Evolutionary conservation across 345 rosid species (phyloP).

Genomic region (Sisymbrium irio): DNA sequence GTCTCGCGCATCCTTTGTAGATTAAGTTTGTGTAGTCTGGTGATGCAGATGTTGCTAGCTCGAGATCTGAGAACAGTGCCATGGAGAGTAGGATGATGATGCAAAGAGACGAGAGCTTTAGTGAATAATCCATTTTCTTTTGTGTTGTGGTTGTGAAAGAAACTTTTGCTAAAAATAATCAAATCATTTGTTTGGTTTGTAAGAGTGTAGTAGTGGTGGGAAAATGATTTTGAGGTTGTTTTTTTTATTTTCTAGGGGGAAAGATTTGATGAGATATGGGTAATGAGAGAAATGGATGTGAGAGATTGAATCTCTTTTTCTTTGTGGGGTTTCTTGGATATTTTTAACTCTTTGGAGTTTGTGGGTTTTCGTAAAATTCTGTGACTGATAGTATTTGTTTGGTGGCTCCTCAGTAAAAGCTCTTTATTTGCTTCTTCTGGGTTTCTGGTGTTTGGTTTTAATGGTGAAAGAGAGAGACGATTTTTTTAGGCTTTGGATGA

Average conservation of each 20-base stretch:
- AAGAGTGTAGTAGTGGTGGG: conserved; percentile 24
- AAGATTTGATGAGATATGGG: background rate
- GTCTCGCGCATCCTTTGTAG: conserved; percentile 87
- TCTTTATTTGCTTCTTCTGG: conserved; percentile 5
- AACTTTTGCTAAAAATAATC: conserved; percentile 16
- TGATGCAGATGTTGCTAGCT: conserved; percentile 47
- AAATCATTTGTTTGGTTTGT: conserved; percentile 47
- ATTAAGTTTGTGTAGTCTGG: conserved; percentile 65
- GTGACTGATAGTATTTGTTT: conserved; percentile 35
- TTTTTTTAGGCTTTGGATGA: conserved; percentile 6
- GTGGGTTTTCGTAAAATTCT: conserved; percentile 7
- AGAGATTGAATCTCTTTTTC: conserved; percentile 10
- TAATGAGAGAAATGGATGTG: conserved; percentile 6
- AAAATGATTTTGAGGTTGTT: conserved; percentile 23
- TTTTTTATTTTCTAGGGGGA: background rate
- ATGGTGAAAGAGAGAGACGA: conserved; percentile 25
- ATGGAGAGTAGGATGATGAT: conserved; percentile 38
- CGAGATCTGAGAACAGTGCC: conserved; percentile 38
- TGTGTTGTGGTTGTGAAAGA: background rate
- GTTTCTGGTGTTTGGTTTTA: conserved; percentile 27
- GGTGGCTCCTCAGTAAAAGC: conserved; percentile 31
- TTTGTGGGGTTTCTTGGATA: conserved; percentile 11
- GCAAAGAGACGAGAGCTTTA: conserved; percentile 33
- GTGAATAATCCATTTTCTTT: conserved; percentile 46
- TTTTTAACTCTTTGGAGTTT: background rate